phyloP scores from a whole-genome alignment of 1,284 basidiomycete species.

The Puccinia novopanici region DNA sequence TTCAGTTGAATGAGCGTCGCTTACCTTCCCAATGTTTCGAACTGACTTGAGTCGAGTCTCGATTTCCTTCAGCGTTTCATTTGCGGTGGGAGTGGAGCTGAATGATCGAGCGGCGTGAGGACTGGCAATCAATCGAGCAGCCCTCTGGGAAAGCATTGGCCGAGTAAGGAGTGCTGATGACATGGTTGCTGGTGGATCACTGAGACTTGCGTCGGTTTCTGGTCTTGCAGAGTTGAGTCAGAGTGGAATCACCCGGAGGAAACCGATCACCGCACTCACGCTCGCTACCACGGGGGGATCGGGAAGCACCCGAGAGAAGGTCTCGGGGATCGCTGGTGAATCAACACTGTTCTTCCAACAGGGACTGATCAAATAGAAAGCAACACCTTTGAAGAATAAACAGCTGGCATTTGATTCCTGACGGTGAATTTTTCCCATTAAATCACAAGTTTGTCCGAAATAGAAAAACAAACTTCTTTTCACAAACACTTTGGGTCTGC shows the following conservation, averaged over 20 bases:
- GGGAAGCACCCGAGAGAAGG: background rate
- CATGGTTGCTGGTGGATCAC: slow-evolving; percentile 26
- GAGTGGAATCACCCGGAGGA: background rate
- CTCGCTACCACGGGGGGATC: background rate
- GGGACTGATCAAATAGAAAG: too few species aligned
- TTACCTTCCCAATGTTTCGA: slow-evolving; percentile 65
- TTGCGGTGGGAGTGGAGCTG: slow-evolving; percentile 73
- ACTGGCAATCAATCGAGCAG: slow-evolving; percentile 3
- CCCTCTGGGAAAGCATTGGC: slow-evolving; percentile 25
- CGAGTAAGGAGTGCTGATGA: slow-evolving; percentile 31
- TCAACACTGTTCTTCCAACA: too few species aligned
- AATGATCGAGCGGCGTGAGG: slow-evolving; percentile 62
- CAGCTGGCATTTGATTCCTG: too few species aligned
- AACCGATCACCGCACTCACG: background rate
- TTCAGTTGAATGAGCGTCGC: background rate
- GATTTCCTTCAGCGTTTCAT: slow-evolving; percentile 96
- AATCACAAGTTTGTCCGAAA: too few species aligned
- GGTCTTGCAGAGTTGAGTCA: background rate
- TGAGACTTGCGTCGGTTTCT: too few species aligned
- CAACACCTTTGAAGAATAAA: too few species aligned
- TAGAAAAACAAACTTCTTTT: too few species aligned
- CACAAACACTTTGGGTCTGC: too few species aligned
- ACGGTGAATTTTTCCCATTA: too few species aligned
- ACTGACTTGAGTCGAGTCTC: slow-evolving; percentile 96
- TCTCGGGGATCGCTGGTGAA: too few species aligned